Percentiles rank a stretch among this genome's conserved stretches.
Evolutionary conservation across 2,329 filamentous ascomycete species (phyloP).

Genomic region (Sporothrix brasiliensis): DNA sequence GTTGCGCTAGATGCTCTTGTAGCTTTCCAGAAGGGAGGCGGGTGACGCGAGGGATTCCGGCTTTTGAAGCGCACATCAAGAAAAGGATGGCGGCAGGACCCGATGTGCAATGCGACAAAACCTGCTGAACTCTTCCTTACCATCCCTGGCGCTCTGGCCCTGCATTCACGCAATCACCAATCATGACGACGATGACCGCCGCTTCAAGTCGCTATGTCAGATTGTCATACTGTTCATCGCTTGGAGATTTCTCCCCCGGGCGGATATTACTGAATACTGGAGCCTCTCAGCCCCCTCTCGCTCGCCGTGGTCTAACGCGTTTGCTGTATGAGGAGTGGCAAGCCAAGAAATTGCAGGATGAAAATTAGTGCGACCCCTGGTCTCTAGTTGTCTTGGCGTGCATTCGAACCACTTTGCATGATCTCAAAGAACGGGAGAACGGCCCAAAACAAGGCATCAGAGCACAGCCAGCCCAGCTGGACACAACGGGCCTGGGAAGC

Average conservation of each 20-base stretch:
- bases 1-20: not conserved
- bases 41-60: not conserved
- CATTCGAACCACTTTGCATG: not conserved
- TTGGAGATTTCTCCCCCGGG: not conserved
- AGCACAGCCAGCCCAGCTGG: not conserved
- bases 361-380: conserved; percentile 10
- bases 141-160: conserved; percentile 4
- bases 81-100: not conserved
- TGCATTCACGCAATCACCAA: not conserved
- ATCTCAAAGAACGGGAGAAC: not conserved
- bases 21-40: not conserved
- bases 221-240: not conserved
- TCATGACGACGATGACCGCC: not conserved
- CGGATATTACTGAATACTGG: too few species aligned
- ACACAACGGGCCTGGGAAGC: not conserved
- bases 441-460: not conserved
- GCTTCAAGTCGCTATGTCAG: not conserved
- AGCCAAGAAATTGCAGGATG: conserved; percentile 27
- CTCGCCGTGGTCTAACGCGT: not conserved
- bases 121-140: not conserved
- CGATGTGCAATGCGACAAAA: conserved; percentile 1
- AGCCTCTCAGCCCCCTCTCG: too few species aligned
- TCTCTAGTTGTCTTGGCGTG: conserved; percentile 15
- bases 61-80: not conserved
- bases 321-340: conserved; percentile 21